Conservation (phyloP, 176 grass and related monocot genomes). For the Hordeum marinum region DNA sequence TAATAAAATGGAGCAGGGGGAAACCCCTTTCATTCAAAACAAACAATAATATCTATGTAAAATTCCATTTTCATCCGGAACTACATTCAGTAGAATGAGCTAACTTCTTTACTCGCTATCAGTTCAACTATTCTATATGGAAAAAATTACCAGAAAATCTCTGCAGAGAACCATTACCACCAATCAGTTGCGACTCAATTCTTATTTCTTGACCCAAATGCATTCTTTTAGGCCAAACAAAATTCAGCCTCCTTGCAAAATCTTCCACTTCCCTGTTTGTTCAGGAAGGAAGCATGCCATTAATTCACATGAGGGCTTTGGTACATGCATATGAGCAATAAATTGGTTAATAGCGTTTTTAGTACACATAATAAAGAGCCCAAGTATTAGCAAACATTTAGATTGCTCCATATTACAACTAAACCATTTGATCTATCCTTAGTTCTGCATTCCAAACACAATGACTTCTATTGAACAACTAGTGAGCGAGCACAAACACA, state of each 20-base stretch:
- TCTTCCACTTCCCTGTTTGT: constrained; percentile 94
- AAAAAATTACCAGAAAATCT: constrained; percentile 44
- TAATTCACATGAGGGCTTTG: neutral
- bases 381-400: neutral
- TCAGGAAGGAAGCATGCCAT: constrained; percentile 20
- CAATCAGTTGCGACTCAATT: constrained; percentile 54
- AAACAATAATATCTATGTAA: neutral
- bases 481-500: neutral
- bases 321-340: constrained; percentile 4
- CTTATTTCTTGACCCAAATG: constrained; percentile 76
- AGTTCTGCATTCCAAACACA: neutral
- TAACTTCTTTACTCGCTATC: neutral
- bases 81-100: neutral
- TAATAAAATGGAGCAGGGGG: no score
- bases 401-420: neutral
- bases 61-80: neutral
- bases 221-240: constrained; percentile 93
- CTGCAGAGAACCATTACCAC: constrained; percentile 46
- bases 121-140: neutral
- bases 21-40: no score
- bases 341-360: neutral
- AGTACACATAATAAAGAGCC: neutral
- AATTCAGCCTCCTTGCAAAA: constrained; percentile 94
- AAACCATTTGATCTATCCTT: neutral
- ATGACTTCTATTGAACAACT: neutral